phyloP scores from a whole-genome alignment of 2,329 filamentous ascomycete genomes.

The Sclerotinia minor region DNA sequence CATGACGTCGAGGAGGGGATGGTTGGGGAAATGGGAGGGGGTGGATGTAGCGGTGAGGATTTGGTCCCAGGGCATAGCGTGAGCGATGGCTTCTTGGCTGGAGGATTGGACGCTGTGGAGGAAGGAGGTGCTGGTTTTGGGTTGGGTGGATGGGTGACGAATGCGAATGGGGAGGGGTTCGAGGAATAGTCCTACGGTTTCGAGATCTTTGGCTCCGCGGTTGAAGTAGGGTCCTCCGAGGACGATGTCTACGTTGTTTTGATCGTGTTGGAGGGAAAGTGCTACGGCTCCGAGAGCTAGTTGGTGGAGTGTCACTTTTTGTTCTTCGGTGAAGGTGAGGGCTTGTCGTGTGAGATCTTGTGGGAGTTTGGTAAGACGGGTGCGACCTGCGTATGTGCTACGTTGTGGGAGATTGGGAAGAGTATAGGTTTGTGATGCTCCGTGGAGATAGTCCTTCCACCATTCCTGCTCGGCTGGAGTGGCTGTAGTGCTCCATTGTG shows the following conservation, averaged over 20 bases:
- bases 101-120: slow-evolving; percentile 30
- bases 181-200: slow-evolving; percentile 30
- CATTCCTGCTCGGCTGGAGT: neutral
- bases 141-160: neutral
- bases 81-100: slow-evolving; percentile 37
- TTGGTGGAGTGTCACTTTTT: slow-evolving; percentile 26
- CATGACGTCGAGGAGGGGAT: slow-evolving; percentile 36
- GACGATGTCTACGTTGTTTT: slow-evolving; percentile 32
- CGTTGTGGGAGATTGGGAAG: neutral
- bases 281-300: slow-evolving; percentile 25
- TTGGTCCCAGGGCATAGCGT: slow-evolving; percentile 40
- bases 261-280: slow-evolving; percentile 7
- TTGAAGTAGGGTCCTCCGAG: slow-evolving; percentile 40
- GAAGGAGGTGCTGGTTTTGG: neutral
- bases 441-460: slow-evolving; percentile 20
- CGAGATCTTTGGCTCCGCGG: slow-evolving; percentile 34
- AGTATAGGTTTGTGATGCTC: neutral
- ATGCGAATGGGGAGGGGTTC: slow-evolving; percentile 21
- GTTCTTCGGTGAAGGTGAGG: neutral
- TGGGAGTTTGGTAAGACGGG: neutral
- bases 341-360: neutral
- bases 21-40: slow-evolving; percentile 24
- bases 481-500: neutral
- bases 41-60: slow-evolving; percentile 35
- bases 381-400: slow-evolving; percentile 4